These are phyloP conservation scores for Penicillium sp. DNA, from an alignment of 2,329 filamentous ascomycete species.

Conservation along the genomic window DNA sequence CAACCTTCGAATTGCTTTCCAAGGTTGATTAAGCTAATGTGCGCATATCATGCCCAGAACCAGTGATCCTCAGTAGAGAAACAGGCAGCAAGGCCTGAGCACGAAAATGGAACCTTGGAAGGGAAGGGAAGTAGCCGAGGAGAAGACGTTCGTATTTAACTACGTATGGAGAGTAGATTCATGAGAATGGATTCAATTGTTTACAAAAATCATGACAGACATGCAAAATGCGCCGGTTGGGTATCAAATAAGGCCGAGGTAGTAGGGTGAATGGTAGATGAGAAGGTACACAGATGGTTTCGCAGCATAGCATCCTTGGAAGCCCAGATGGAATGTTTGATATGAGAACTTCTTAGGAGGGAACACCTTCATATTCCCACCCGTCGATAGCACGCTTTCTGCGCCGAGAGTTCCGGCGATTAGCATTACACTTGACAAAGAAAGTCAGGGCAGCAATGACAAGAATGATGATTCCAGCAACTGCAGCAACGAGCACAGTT, in stretches of 20 bases:
- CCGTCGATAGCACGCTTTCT: slow-evolving; percentile 54
- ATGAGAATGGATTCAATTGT: too few species aligned
- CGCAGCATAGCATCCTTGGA: too few species aligned
- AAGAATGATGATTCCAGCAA: slow-evolving; percentile 64
- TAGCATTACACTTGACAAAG: slow-evolving; percentile 66
- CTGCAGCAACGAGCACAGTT: slow-evolving; percentile 60
- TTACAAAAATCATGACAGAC: not conserved
- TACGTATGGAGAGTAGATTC: too few species aligned
- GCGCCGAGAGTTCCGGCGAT: slow-evolving; percentile 55
- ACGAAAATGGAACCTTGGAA: too few species aligned
- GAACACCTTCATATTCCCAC: slow-evolving; percentile 70
- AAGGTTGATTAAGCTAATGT: too few species aligned
- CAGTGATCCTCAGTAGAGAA: too few species aligned
- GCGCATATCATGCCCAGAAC: too few species aligned
- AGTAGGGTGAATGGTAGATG: not conserved
- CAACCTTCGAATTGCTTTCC: too few species aligned
- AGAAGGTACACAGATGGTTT: not conserved
- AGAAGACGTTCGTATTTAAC: too few species aligned
- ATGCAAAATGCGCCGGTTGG: not conserved
- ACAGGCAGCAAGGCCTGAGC: too few species aligned
- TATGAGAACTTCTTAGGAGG: slow-evolving; percentile 37
- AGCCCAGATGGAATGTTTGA: not conserved
- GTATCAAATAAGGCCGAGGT: not conserved
- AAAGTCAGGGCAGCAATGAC: slow-evolving; percentile 61
- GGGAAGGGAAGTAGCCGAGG: too few species aligned